These are phyloP conservation scores for Aspergillus fumigatiaffinis DNA, from an alignment of 2,329 filamentous ascomycete genomes.

Conservation along the genomic window DNA sequence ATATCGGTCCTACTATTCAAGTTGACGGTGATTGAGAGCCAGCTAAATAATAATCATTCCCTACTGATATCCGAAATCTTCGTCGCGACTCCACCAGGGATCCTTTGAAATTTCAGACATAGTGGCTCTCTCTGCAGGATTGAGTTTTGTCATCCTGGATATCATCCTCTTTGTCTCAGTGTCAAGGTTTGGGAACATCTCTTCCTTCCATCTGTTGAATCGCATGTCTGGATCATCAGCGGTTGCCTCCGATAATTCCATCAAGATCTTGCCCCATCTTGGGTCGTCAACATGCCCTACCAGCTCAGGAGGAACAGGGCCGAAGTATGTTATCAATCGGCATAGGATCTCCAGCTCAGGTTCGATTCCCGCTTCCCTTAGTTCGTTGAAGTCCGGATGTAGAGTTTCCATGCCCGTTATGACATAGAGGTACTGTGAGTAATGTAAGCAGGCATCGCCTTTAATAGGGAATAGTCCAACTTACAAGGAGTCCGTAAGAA, in stretches of 20 bases:
- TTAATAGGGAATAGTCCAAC: not conserved
- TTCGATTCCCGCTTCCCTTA: conserved; percentile 19
- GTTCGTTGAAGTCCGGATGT: conserved; percentile 21
- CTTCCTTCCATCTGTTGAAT: conserved; percentile 25
- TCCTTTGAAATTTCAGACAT: conserved; percentile 12
- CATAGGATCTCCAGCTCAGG: conserved; percentile 24
- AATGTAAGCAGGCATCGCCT: not conserved
- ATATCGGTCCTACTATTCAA: too few species aligned
- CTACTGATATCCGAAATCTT: not conserved
- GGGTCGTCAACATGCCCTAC: conserved; percentile 24
- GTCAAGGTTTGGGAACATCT: conserved; percentile 27
- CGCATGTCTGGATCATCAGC: conserved; percentile 7
- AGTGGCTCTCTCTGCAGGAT: conserved; percentile 26
- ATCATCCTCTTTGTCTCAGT: conserved; percentile 26
- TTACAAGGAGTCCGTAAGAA: not conserved
- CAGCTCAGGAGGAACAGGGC: conserved; percentile 23
- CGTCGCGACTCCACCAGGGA: not conserved
- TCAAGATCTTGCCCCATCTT: not conserved
- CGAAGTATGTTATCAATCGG: conserved; percentile 23
- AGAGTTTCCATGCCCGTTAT: conserved; percentile 8
- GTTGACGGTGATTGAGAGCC: too few species aligned
- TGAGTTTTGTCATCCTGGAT: conserved; percentile 28
- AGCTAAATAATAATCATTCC: too few species aligned
- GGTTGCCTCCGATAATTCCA: not conserved
- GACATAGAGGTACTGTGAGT: not conserved